Base-by-base conservation (phyloP, 23 red algal genomes). In the Gracilaria domingensis region DNA sequence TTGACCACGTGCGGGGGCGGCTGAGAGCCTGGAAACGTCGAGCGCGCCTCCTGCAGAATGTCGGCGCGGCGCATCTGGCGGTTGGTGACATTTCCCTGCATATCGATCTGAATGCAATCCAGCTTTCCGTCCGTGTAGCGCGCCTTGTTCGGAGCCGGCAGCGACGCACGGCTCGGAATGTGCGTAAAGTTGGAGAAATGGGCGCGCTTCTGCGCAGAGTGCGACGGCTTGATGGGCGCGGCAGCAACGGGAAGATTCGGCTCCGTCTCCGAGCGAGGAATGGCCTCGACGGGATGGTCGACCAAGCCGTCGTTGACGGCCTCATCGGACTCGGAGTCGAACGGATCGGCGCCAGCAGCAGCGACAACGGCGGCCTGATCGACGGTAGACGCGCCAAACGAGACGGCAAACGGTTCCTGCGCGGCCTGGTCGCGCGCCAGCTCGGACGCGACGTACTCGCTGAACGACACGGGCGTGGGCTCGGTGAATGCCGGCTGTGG, bases 21-120 rank as follows among this genome's bases (percentile, higher is more conserved):
- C 66, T 66, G 62, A 12, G 77, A 69, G 36, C 81, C 64, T 42
- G 79, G 66, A 18, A 84, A 66, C 4, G 90, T 47, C 28, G 57
- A 64, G 51, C 90, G 90, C 12, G 90, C 90, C 78, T 83, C 90
- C 29, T 83, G 53, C 29, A 93, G 33, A 28, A 93, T 83, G 40
- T 93, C 80, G 4, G 78, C 66, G 40, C 90, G 90, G 20, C 60
- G 73, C 90, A 93, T 84, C 47, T 84, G 25, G 28, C 90, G 54
- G 30, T 67, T 16, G 0, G 54, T 30, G 7, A 82, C 73, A 35
- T 37, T 54, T 47, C 88, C 88, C 32, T 82, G 37, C 8, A 48
- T 32, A 49, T 92, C 88, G 32, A 92, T 64, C 40, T 92, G 55
- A 25, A 92, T 81, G 67, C 88, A 92, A 42, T 69, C 88, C 25